Percentiles rank a stretch among this genome's conserved stretches.
Conservation (phyloP, 441 rosid species). For the Euphorbia schlechtendalii region DNA sequence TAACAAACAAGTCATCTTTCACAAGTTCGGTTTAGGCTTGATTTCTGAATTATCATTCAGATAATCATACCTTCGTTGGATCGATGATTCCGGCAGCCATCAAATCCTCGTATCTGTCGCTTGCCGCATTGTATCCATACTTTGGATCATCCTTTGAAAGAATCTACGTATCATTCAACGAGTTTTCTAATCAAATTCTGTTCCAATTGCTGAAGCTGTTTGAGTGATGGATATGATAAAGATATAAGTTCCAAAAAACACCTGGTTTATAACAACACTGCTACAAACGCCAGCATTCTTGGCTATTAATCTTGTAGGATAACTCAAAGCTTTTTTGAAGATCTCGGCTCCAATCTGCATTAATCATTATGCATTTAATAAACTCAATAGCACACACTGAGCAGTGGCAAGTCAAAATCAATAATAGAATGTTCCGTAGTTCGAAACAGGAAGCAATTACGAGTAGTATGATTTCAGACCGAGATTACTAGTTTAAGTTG, state of each 20-base stretch:
- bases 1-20: background rate
- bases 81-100: constrained; percentile 73
- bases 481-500: background rate
- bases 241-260: constrained; percentile 18
- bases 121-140: constrained; percentile 85
- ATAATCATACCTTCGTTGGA: constrained; percentile 62
- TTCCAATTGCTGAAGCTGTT: constrained; percentile 1
- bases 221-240: background rate
- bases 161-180: constrained; percentile 32
- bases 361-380: background rate
- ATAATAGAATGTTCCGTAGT: background rate
- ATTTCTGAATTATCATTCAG: background rate
- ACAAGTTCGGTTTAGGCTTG: no score
- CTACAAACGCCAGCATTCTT: constrained; percentile 77
- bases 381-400: background rate
- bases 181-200: constrained; percentile 1
- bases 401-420: background rate
- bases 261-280: constrained; percentile 67
- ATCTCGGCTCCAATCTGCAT: constrained; percentile 82
- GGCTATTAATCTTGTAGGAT: constrained; percentile 68
- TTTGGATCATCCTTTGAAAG: constrained; percentile 36
- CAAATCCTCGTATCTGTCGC: constrained; percentile 60
- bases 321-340: constrained; percentile 66
- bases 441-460: background rate
- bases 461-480: background rate